Evolutionary conservation across 2,329 filamentous ascomycete species (phyloP), one percentile per base, ranked within the genome.

Genomic region (Ophiostoma angusticollis): DNA sequence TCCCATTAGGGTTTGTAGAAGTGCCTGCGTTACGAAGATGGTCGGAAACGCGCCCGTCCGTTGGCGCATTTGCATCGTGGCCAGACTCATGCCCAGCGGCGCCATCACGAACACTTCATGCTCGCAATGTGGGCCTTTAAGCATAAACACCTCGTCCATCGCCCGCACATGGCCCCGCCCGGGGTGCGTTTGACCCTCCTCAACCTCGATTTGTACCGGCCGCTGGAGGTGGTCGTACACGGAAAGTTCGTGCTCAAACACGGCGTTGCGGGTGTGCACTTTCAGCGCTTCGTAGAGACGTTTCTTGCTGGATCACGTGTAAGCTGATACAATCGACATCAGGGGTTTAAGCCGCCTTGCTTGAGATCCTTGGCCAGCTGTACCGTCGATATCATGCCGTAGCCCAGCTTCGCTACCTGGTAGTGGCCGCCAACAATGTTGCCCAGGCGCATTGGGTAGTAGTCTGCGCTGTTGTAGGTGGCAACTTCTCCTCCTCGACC

Each of bases 41-140:
- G 39, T 30, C n/a, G 54, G 42, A 22, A 63, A 52, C 50, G 49
- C 17, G 12, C 41, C 39, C 32, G 39, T 31, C 43, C 41, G 28
- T 21, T 52, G 52, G 31, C 53, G 37, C n/a, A 56, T 50, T 31
- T 55, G 50, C 2, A 63, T 45, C 27, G 57, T 55, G 16, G 48
- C 49, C 9, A 64, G 41, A 40, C 53, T 62, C 50, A 61, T 59
- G 5, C 59, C 59, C 0, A 63, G 45, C 4, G 61, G 56, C 13
- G 18, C 46, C 54, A 52, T 61, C 42, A 56, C 57, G 48, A 49
- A 51, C 19, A 56, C 41, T 13, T 49, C 47, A 44, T 64, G 60
- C 18, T 51, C 46, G 0, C 58, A 58, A 36, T 56, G 13, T 6
- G 55, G 31, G 9, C 44, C 40, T 1, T 35, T 14, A 5, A 52